These are phyloP conservation scores for Globisporangium polare DNA, from an alignment of 352 stramenopile species.

Conservation along the genomic window DNA sequence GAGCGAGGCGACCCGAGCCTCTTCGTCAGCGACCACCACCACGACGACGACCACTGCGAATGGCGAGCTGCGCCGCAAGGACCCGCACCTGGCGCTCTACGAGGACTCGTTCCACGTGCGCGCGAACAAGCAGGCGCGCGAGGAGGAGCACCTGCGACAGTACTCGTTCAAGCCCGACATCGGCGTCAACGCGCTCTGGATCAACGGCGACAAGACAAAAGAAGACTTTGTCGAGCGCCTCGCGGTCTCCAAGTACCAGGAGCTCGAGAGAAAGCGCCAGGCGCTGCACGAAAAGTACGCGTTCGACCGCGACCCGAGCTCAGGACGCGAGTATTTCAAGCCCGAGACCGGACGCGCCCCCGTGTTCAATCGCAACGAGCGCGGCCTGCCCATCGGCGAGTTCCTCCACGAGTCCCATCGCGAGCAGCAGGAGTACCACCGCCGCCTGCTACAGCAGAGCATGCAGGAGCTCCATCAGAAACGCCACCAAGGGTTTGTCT, in stretches of 20 bases:
- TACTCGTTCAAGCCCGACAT: constrained; percentile 81
- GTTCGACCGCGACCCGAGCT: constrained; percentile 48
- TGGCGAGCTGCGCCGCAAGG: constrained; percentile 31
- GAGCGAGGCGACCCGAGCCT: constrained; percentile 24
- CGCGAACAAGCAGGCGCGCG: constrained; percentile 34
- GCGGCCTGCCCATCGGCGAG: constrained; percentile 63
- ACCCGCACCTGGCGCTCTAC: constrained; percentile 65
- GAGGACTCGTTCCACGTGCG: constrained; percentile 58
- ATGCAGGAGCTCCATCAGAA: constrained; percentile 39
- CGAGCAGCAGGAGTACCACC: constrained; percentile 61
- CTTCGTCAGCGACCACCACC: not conserved
- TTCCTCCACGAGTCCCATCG: constrained; percentile 66
- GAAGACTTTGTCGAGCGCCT: constrained; percentile 66
- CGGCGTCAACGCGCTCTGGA: constrained; percentile 67
- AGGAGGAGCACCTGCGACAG: constrained; percentile 55
- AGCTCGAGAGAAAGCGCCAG: constrained; percentile 51
- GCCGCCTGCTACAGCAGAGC: constrained; percentile 39
- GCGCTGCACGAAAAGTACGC: constrained; percentile 66
- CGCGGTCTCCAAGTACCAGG: constrained; percentile 62
- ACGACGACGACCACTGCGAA: constrained; percentile 16
- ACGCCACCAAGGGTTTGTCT: constrained; percentile 52
- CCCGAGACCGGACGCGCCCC: constrained; percentile 59
- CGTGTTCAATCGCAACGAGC: constrained; percentile 68
- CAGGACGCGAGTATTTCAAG: constrained; percentile 63
- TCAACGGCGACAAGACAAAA: constrained; percentile 25